Evolutionary conservation across 2,329 filamentous ascomycete genomes (phyloP).

Genomic region (Clonostachys rosea): DNA sequence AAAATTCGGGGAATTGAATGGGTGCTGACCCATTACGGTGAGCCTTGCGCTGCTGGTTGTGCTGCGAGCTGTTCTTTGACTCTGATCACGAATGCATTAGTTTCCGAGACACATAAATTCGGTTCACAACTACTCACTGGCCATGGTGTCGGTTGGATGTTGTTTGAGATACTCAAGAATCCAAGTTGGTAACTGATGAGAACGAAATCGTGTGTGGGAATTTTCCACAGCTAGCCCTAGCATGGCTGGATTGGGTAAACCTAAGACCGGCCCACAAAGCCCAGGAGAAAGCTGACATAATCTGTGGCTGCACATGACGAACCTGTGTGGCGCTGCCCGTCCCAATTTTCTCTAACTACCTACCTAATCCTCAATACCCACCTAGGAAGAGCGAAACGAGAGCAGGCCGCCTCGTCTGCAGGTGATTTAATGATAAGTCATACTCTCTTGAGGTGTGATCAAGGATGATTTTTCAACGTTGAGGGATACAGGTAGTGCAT

Average conservation of each 20-base stretch:
- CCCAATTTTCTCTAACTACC: too few relatives aligned
- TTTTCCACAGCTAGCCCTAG: neutral
- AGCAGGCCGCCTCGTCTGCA: too few relatives aligned
- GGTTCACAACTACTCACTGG: constrained; percentile 23
- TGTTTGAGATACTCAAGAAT: constrained; percentile 4
- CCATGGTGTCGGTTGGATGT: constrained; percentile 29
- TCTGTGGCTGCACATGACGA: too few relatives aligned
- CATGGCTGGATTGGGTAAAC: neutral
- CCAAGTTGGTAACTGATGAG: neutral
- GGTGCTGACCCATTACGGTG: constrained; percentile 90
- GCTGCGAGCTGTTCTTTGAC: constrained; percentile 99
- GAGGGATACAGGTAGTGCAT: too few relatives aligned
- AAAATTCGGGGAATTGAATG: neutral
- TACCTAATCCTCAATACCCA: too few relatives aligned
- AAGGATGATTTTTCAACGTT: too few relatives aligned
- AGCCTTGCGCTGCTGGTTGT: constrained; percentile 98
- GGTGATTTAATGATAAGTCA: too few relatives aligned
- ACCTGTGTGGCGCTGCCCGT: too few relatives aligned
- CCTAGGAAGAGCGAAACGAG: too few relatives aligned
- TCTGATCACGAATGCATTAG: constrained; percentile 47
- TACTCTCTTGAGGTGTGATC: too few relatives aligned
- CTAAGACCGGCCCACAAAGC: too few relatives aligned
- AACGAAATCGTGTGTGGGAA: constrained; percentile 17
- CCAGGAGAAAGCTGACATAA: too few relatives aligned
- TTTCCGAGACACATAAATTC: neutral